phyloP scores from a whole-genome alignment of 768 basidiomycete genomes.

The Collybia mongolica region DNA sequence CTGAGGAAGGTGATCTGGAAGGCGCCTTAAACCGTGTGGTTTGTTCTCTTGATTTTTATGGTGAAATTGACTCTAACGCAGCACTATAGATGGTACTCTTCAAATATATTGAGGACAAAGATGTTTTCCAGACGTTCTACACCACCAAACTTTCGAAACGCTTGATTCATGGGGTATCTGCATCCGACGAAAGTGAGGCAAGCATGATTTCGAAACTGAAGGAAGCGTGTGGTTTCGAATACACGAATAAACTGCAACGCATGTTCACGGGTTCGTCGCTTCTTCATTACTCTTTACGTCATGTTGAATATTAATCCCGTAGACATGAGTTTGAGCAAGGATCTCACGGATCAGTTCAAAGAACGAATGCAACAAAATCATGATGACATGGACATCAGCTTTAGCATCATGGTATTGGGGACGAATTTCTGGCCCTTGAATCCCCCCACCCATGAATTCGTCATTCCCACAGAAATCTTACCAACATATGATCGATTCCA shows the following conservation, averaged over 20 bases:
- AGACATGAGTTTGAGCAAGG: slow-evolving; percentile 96
- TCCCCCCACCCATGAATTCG: slow-evolving; percentile 81
- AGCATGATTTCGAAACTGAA: slow-evolving; percentile 99
- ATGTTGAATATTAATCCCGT: slow-evolving; percentile 1
- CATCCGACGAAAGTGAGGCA: slow-evolving; percentile 94
- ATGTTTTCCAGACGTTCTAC: slow-evolving; percentile 98
- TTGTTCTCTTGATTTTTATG: slow-evolving; percentile 31
- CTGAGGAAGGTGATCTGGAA: slow-evolving; percentile 90
- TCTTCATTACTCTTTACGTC: not conserved
- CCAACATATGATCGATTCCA: slow-evolving; percentile 90
- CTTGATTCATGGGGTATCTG: slow-evolving; percentile 86
- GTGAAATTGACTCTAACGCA: slow-evolving; percentile 25
- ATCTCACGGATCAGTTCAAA: slow-evolving; percentile 93
- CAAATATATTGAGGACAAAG: slow-evolving; percentile 98
- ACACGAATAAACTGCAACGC: slow-evolving; percentile 92
- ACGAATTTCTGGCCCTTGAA: slow-evolving; percentile 96
- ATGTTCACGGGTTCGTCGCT: slow-evolving; percentile 87
- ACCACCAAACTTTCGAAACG: slow-evolving; percentile 91
- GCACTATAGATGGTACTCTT: slow-evolving; percentile 85
- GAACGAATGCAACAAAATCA: slow-evolving; percentile 87
- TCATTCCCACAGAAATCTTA: slow-evolving; percentile 84
- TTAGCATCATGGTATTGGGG: slow-evolving; percentile 90
- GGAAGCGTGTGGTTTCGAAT: slow-evolving; percentile 95
- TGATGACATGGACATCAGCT: slow-evolving; percentile 85
- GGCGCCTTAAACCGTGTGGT: slow-evolving; percentile 89